phyloP scores from a whole-genome alignment of 2,329 filamentous ascomycete species.

The Chaetomiaceae sp. region DNA sequence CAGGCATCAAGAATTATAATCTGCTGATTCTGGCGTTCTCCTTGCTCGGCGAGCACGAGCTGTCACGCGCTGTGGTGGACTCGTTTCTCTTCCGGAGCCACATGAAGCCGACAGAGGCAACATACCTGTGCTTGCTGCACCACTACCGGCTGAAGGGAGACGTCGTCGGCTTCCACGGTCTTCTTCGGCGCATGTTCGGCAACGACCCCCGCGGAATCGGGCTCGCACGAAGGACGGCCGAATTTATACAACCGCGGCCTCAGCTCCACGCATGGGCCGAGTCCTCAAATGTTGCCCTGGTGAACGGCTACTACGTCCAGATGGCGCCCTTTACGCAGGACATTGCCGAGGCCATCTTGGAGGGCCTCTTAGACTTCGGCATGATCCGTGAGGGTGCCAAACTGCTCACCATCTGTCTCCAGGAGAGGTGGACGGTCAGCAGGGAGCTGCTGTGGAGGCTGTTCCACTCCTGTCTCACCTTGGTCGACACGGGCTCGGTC shows the following conservation, averaged over 20 bases:
- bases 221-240: conserved; percentile 33
- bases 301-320: conserved; percentile 35
- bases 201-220: conserved; percentile 38
- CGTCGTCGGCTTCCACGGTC: conserved; percentile 39
- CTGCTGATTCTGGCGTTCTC: conserved; percentile 63
- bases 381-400: conserved; percentile 41
- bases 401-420: conserved; percentile 39
- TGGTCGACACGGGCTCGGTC: conserved; percentile 35
- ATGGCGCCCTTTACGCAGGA: conserved; percentile 35
- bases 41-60: conserved; percentile 41
- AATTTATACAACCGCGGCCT: conserved; percentile 29
- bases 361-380: conserved; percentile 45
- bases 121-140: conserved; percentile 45
- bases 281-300: conserved; percentile 20
- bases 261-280: conserved; percentile 30
- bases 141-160: conserved; percentile 44
- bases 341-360: conserved; percentile 43
- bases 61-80: conserved; percentile 50
- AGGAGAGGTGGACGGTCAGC: conserved; percentile 32
- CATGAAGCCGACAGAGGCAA: conserved; percentile 45
- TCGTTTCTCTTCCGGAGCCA: conserved; percentile 43
- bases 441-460: conserved; percentile 33
- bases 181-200: conserved; percentile 43
- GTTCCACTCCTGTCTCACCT: conserved; percentile 38
- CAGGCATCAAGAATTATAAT: conserved; percentile 67